Conservation (phyloP, 2,329 filamentous ascomycete species). For the Apiospora arundinis region DNA sequence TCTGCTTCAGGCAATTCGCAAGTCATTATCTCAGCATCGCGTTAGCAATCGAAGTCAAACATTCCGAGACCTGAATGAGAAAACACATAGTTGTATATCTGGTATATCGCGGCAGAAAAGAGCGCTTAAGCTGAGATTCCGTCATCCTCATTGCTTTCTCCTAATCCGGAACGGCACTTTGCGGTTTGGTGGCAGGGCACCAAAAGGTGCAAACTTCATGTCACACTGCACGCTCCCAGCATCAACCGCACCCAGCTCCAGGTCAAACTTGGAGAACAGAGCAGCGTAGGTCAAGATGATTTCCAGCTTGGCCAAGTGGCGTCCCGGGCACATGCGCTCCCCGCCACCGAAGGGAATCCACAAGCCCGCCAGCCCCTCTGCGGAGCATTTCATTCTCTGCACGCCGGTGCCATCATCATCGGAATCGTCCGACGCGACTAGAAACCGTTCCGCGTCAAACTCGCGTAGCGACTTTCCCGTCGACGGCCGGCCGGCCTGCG, state of each 20-base stretch:
- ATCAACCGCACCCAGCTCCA: background rate
- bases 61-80: no score
- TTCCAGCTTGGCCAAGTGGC: slow-evolving; percentile 28
- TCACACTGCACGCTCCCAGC: background rate
- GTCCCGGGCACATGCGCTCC: slow-evolving; percentile 30
- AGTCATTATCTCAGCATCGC: no score
- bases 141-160: background rate
- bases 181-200: slow-evolving; percentile 5
- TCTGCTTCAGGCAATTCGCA: no score
- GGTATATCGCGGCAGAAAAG: background rate
- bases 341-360: slow-evolving; percentile 31
- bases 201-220: background rate
- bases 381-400: slow-evolving; percentile 9
- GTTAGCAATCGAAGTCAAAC: background rate
- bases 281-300: background rate
- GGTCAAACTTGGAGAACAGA: slow-evolving; percentile 2
- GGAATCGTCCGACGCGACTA: slow-evolving; percentile 21
- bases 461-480: slow-evolving; percentile 21
- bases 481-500: slow-evolving; percentile 19
- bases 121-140: background rate
- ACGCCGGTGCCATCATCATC: background rate
- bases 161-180: slow-evolving; percentile 14
- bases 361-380: slow-evolving; percentile 24
- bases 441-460: slow-evolving; percentile 28
- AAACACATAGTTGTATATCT: no score